Conservation (phyloP, 345 rosid genomes). For the Gossypium raimondii region DNA sequence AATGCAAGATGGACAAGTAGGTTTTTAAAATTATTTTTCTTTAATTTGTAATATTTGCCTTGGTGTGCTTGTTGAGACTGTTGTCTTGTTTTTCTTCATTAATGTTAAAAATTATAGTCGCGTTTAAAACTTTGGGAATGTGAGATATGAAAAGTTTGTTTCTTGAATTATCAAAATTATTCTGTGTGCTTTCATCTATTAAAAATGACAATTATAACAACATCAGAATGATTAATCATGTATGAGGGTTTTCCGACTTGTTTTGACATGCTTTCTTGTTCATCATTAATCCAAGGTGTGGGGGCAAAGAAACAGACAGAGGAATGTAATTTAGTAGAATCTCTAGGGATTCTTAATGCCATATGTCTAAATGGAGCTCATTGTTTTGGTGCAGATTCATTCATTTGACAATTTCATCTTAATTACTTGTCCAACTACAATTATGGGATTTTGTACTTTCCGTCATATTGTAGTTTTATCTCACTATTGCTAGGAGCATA, state of each 20-base stretch:
- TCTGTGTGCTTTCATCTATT: background rate
- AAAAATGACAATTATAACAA: background rate
- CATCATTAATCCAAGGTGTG: background rate
- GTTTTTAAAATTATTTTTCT: conserved; percentile 15
- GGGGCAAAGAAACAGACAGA: background rate
- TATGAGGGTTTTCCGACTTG: background rate
- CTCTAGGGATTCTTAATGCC: background rate
- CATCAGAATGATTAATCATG: background rate
- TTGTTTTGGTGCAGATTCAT: conserved; percentile 1
- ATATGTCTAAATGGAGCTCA: background rate
- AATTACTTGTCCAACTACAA: background rate
- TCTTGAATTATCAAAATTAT: background rate
- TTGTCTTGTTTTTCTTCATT: background rate
- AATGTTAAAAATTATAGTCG: background rate
- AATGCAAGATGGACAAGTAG: conserved; percentile 97
- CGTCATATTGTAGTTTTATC: background rate
- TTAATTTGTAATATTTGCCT: background rate
- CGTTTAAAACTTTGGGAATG: background rate
- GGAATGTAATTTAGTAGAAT: background rate
- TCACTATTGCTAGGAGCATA: background rate
- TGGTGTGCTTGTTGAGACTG: background rate
- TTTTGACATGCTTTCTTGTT: background rate
- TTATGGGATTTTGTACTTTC: background rate
- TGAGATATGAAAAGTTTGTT: background rate
- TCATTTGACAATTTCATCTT: background rate